Evolutionary conservation across 495 filamentous ascomycete genomes (phyloP).

Genomic region (Neurospora sp.): DNA sequence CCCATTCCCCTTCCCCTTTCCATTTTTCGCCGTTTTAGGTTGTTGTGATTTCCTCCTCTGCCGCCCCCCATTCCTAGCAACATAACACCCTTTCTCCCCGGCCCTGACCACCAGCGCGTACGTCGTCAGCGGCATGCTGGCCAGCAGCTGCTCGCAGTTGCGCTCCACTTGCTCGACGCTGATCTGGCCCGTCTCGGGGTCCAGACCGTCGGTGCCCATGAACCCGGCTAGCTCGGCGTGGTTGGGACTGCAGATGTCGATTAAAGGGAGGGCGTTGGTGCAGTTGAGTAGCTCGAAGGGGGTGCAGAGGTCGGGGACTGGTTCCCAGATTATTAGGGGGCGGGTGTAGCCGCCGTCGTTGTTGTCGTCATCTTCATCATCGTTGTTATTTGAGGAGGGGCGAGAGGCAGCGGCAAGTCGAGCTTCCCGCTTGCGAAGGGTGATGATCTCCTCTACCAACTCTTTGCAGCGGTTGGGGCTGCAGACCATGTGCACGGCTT

Average conservation of each 20-base stretch:
- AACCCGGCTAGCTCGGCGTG: slow-evolving; percentile 74
- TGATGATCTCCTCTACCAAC: slow-evolving; percentile 53
- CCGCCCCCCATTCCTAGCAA: slow-evolving; percentile 42
- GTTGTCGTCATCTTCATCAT: neutral
- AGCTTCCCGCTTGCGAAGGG: slow-evolving; percentile 19
- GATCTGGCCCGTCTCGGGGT: slow-evolving; percentile 40
- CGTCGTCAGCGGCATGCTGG: slow-evolving; percentile 42
- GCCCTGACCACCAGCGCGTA: slow-evolving; percentile 45
- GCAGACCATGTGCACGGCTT: slow-evolving; percentile 83
- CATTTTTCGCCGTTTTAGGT: neutral
- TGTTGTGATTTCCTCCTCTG: slow-evolving; percentile 20
- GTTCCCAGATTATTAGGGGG: slow-evolving; percentile 88
- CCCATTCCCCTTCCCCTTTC: neutral
- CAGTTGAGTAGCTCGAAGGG: slow-evolving; percentile 65
- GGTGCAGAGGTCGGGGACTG: slow-evolving; percentile 77
- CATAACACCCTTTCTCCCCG: slow-evolving; percentile 40
- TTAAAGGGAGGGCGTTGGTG: slow-evolving; percentile 55
- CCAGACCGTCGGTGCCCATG: slow-evolving; percentile 48
- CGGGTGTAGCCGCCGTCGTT: slow-evolving; percentile 20
- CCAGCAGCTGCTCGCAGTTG: slow-evolving; percentile 41
- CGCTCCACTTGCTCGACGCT: slow-evolving; percentile 40
- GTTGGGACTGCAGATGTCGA: slow-evolving; percentile 86
- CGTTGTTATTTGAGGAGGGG: slow-evolving; percentile 1
- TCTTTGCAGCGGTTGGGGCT: slow-evolving; percentile 65
- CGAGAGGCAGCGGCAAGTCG: neutral